These are phyloP conservation scores for Pterula multifida DNA, from an alignment of 1,284 basidiomycete species.

Conservation along the genomic window DNA sequence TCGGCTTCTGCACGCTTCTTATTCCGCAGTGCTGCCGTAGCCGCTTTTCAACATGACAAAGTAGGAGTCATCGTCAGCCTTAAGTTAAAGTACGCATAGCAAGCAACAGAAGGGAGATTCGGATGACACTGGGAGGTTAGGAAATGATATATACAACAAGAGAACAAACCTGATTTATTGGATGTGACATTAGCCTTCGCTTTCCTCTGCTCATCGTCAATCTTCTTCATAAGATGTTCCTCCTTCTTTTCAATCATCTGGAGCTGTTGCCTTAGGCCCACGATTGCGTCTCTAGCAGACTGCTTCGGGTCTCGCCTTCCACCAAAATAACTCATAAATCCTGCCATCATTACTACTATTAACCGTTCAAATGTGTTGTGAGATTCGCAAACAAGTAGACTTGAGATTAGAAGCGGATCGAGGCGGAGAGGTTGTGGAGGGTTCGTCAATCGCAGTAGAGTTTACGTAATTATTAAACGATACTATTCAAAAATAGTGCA, in stretches of 20 bases:
- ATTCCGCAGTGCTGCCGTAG: slow-evolving; percentile 84
- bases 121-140: slow-evolving; percentile 8
- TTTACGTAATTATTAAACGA: no score
- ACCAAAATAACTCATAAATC: slow-evolving; percentile 79
- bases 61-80: background rate
- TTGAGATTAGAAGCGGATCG: no score
- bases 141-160: slow-evolving; percentile 6
- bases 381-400: no score
- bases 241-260: slow-evolving; percentile 99
- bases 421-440: no score
- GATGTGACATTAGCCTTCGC: slow-evolving; percentile 88
- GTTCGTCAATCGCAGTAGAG: no score
- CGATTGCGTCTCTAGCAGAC: slow-evolving; percentile 78
- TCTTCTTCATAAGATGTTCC: slow-evolving; percentile 93
- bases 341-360: slow-evolving; percentile 68
- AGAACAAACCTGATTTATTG: slow-evolving; percentile 80
- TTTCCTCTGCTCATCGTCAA: slow-evolving; percentile 89
- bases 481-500: background rate
- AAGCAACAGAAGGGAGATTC: background rate
- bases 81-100: background rate
- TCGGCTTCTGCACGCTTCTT: slow-evolving; percentile 91
- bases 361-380: no score
- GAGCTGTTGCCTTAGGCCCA: slow-evolving; percentile 76
- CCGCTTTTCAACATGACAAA: slow-evolving; percentile 47
- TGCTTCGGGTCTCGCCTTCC: slow-evolving; percentile 70